These are phyloP conservation scores for Dryadomyces quercivorus DNA, from an alignment of 2,329 filamentous ascomycete genomes.

Conservation along the genomic window DNA sequence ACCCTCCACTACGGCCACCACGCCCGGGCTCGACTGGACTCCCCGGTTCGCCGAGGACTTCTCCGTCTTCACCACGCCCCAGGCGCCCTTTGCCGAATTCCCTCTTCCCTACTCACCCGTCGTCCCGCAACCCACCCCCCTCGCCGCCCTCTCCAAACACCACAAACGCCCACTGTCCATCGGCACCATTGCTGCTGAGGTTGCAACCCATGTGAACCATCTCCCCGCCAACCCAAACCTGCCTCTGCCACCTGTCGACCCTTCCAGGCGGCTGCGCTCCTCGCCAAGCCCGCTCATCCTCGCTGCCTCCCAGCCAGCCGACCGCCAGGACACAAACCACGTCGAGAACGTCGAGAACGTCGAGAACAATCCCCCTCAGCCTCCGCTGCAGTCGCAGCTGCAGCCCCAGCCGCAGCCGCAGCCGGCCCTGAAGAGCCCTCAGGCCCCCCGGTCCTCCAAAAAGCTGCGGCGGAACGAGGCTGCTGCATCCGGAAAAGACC, in stretches of 20 bases:
- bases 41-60: constrained; percentile 53
- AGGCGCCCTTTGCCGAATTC: constrained; percentile 37
- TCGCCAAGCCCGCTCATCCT: constrained; percentile 35
- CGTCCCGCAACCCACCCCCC: constrained; percentile 18
- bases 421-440: constrained; percentile 15
- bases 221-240: constrained; percentile 40
- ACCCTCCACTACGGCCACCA: constrained; percentile 14
- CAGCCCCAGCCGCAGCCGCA: constrained; percentile 11
- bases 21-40: constrained; percentile 32
- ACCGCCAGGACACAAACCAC: neutral
- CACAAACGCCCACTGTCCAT: constrained; percentile 37
- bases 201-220: constrained; percentile 51
- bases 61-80: constrained; percentile 53
- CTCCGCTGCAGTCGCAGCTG: constrained; percentile 10
- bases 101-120: constrained; percentile 31
- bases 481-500: constrained; percentile 2
- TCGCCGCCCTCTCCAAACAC: neutral
- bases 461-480: constrained; percentile 31
- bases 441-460: constrained; percentile 24
- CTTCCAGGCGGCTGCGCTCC: constrained; percentile 43
- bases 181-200: constrained; percentile 35
- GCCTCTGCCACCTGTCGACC: constrained; percentile 46
- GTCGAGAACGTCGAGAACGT: neutral
- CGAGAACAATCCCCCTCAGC: constrained; percentile 12
- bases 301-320: constrained; percentile 9